Conservation (phyloP, 371 early-diverging fungal genomes). For the Mucor saturninus region DNA sequence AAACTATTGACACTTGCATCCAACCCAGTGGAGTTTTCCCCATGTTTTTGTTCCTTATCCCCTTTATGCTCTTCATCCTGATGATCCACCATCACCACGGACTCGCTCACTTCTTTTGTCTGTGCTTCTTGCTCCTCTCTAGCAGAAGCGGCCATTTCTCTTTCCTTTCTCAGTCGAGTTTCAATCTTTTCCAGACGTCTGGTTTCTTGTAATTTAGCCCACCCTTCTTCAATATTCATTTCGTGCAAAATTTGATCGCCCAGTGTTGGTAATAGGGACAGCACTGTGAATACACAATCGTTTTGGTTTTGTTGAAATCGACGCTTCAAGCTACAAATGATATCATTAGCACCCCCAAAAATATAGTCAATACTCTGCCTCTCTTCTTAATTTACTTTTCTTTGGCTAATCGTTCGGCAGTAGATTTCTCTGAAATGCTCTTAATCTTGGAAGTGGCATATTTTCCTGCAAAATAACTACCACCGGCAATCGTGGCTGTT, state of each 20-base stretch:
- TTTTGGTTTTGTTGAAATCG: conserved; percentile 94
- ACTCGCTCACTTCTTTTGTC: conserved; percentile 2
- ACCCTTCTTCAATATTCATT: conserved; percentile 80
- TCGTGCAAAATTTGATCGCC: conserved; percentile 76
- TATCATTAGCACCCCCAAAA: neutral
- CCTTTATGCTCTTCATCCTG: neutral
- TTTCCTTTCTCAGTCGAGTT: conserved; percentile 28
- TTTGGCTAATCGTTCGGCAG: conserved; percentile 68
- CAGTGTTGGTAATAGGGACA: conserved; percentile 76
- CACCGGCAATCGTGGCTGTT: conserved; percentile 73
- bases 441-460: conserved; percentile 73
- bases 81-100: conserved; percentile 10
- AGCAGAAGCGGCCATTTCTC: conserved; percentile 20
- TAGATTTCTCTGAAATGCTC: conserved; percentile 71
- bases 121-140: conserved; percentile 21
- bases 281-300: conserved; percentile 86
- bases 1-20: conserved; percentile 39
- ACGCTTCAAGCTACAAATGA: conserved; percentile 66
- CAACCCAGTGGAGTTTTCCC: conserved; percentile 8
- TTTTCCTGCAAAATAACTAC: conserved; percentile 74
- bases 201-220: conserved; percentile 68
- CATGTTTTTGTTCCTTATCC: neutral
- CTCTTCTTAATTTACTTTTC: conserved; percentile 67
- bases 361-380: neutral
- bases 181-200: conserved; percentile 46